Evolutionary conservation across 2,329 filamentous ascomycete species (phyloP).

Genomic region (Orbilia blumenaviensis): DNA sequence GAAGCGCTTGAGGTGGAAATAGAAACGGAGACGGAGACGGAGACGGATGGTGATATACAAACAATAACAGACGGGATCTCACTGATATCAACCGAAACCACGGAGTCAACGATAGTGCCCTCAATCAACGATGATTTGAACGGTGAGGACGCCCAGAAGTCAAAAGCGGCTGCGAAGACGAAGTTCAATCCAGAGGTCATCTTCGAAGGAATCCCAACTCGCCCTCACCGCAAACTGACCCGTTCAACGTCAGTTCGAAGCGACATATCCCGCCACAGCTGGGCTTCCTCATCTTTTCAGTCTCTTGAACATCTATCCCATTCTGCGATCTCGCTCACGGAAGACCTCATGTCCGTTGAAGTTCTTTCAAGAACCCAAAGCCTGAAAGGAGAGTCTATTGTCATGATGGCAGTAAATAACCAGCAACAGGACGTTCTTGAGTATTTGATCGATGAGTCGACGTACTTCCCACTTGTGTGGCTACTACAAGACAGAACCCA

Average conservation of each 20-base stretch:
- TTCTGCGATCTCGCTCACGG: slow-evolving; percentile 35
- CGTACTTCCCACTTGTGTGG: slow-evolving; percentile 76
- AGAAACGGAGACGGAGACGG: not conserved
- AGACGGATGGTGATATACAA: slow-evolving; percentile 28
- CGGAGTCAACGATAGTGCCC: slow-evolving; percentile 32
- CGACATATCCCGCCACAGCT: slow-evolving; percentile 44
- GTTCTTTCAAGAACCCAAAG: slow-evolving; percentile 68
- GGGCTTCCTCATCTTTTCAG: slow-evolving; percentile 48
- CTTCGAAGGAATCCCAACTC: slow-evolving; percentile 43
- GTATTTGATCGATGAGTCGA: slow-evolving; percentile 79
- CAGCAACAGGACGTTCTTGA: slow-evolving; percentile 75
- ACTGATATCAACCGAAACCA: not conserved
- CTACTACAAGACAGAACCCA: slow-evolving; percentile 87
- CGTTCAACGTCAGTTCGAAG: slow-evolving; percentile 50
- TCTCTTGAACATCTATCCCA: slow-evolving; percentile 52
- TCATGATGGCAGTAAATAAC: slow-evolving; percentile 84
- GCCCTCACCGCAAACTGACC: slow-evolving; percentile 34
- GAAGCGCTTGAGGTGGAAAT: slow-evolving; percentile 15
- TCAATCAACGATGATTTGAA: slow-evolving; percentile 23
- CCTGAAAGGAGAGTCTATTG: slow-evolving; percentile 78
- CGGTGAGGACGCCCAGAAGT: slow-evolving; percentile 33
- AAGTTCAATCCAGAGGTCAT: slow-evolving; percentile 51
- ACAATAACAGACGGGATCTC: slow-evolving; percentile 37
- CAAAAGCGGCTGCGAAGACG: slow-evolving; percentile 48
- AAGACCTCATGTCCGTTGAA: slow-evolving; percentile 55